A percentile compares a stretch with the other conserved stretches of the same genome.
These are phyloP conservation scores for Raffaelea albimanens DNA, from an alignment of 2,329 filamentous ascomycete genomes.

Conservation along the genomic window DNA sequence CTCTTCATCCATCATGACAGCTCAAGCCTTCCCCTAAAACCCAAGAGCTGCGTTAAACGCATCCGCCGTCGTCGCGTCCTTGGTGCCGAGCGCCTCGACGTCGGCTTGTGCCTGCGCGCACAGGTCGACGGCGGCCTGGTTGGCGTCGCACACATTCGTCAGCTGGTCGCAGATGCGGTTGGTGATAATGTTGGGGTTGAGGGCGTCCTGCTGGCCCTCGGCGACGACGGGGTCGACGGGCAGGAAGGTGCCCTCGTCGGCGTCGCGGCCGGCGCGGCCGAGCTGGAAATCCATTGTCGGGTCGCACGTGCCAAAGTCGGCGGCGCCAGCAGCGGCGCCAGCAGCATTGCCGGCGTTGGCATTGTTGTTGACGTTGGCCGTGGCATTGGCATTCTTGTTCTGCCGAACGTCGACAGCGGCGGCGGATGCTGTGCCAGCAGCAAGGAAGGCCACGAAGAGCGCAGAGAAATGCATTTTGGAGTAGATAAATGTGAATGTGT, in stretches of 20 bases:
- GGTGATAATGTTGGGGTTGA: conserved; percentile 57
- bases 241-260: conserved; percentile 48
- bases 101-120: conserved; percentile 38
- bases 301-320: conserved; percentile 38
- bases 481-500: no score
- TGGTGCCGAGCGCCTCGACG: conserved; percentile 39
- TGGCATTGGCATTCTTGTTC: no score
- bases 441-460: no score
- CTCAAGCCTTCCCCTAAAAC: no score
- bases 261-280: conserved; percentile 38
- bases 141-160: conserved; percentile 49
- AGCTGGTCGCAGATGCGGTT: conserved; percentile 53
- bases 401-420: no score
- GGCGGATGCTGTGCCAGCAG: no score
- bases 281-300: conserved; percentile 48
- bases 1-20: no score
- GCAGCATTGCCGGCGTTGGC: no score
- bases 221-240: conserved; percentile 43
- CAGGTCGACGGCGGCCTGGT: conserved; percentile 38
- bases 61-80: conserved; percentile 36
- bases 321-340: no score
- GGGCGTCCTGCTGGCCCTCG: conserved; percentile 40
- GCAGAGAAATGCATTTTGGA: no score
- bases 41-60: conserved; percentile 34
- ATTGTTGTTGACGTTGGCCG: conserved; percentile 8